Percentiles rank a stretch among this genome's conserved stretches.
Evolutionary conservation across 2,329 filamentous ascomycete genomes (phyloP).

Genomic region (Penicillium verrucosum): DNA sequence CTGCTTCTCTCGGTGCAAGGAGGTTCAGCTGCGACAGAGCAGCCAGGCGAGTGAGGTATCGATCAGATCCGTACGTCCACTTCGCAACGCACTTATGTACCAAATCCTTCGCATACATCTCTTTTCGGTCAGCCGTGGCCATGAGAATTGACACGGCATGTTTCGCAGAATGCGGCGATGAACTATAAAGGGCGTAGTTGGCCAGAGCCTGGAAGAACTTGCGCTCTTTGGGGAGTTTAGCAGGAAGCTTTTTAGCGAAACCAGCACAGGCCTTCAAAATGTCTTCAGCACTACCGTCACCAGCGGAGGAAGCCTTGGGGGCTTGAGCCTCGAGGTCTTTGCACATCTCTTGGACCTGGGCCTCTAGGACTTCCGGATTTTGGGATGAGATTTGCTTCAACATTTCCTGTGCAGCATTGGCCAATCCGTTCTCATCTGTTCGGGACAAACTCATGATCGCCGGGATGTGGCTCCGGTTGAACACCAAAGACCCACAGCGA

Average conservation of each 20-base stretch:
- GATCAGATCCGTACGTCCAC: constrained; percentile 67
- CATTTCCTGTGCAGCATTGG: constrained; percentile 77
- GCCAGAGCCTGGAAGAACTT: constrained; percentile 78
- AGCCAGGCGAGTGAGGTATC: constrained; percentile 63
- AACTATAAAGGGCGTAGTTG: constrained; percentile 77
- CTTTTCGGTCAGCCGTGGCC: constrained; percentile 70
- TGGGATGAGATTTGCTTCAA: constrained; percentile 87
- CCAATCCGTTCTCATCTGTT: constrained; percentile 75
- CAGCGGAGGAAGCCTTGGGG: constrained; percentile 64
- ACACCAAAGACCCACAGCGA: constrained; percentile 76
- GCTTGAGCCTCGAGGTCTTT: constrained; percentile 78
- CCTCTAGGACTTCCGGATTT: constrained; percentile 87
- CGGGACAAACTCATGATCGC: constrained; percentile 85
- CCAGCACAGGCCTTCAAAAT: constrained; percentile 91
- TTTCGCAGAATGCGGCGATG: constrained; percentile 79
- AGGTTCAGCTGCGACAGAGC: constrained; percentile 66
- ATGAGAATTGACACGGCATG: constrained; percentile 90
- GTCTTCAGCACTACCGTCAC: constrained; percentile 75
- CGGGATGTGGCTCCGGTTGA: constrained; percentile 90
- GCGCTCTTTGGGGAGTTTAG: constrained; percentile 76
- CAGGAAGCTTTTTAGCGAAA: constrained; percentile 80
- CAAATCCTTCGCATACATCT: constrained; percentile 81
- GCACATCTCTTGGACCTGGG: constrained; percentile 87
- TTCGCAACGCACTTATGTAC: constrained; percentile 70
- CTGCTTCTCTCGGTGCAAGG: constrained; percentile 67